phyloP scores from a whole-genome alignment of 352 stramenopile species.

The Pythium periplocum region DNA sequence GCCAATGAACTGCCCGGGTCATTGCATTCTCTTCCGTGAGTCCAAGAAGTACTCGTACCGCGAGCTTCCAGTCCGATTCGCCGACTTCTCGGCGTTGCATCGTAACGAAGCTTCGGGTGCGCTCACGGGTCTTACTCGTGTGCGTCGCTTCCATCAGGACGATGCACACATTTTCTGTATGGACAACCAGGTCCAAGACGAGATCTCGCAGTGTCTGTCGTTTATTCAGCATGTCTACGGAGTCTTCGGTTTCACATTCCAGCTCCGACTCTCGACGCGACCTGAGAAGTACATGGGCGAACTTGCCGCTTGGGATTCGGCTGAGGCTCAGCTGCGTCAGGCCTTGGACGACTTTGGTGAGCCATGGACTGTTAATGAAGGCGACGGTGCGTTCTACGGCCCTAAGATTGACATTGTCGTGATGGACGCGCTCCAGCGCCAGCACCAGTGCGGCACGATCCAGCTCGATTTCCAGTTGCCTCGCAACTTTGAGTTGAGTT shows the following conservation, averaged over 20 bases:
- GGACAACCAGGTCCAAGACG: slow-evolving; percentile 92
- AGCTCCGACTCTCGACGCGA: slow-evolving; percentile 90
- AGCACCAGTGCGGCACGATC: slow-evolving; percentile 97
- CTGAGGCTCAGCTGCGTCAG: slow-evolving; percentile 66
- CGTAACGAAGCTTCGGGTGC: slow-evolving; percentile 95
- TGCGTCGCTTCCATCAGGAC: slow-evolving; percentile 98
- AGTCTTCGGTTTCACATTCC: slow-evolving; percentile 95
- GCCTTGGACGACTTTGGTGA: slow-evolving; percentile 66
- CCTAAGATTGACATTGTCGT: slow-evolving; percentile 99
- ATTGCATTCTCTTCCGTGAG: slow-evolving; percentile 97
- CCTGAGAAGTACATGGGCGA: slow-evolving; percentile 94
- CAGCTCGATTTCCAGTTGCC: slow-evolving; percentile 98
- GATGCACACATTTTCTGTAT: slow-evolving; percentile 98
- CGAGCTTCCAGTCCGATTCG: slow-evolving; percentile 92
- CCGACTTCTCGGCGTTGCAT: slow-evolving; percentile 94
- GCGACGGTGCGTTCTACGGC: slow-evolving; percentile 96
- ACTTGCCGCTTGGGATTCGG: slow-evolving; percentile 92
- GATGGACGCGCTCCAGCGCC: slow-evolving; percentile 93
- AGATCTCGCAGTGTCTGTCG: slow-evolving; percentile 92
- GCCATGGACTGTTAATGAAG: slow-evolving; percentile 88
- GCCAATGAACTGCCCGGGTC: slow-evolving; percentile 98
- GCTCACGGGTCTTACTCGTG: slow-evolving; percentile 94
- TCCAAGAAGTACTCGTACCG: slow-evolving; percentile 92
- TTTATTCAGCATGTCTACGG: slow-evolving; percentile 94
- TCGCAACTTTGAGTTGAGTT: slow-evolving; percentile 94